Conservation (phyloP, 2,329 filamentous ascomycete species). For the Coniochaeta pulveracea region DNA sequence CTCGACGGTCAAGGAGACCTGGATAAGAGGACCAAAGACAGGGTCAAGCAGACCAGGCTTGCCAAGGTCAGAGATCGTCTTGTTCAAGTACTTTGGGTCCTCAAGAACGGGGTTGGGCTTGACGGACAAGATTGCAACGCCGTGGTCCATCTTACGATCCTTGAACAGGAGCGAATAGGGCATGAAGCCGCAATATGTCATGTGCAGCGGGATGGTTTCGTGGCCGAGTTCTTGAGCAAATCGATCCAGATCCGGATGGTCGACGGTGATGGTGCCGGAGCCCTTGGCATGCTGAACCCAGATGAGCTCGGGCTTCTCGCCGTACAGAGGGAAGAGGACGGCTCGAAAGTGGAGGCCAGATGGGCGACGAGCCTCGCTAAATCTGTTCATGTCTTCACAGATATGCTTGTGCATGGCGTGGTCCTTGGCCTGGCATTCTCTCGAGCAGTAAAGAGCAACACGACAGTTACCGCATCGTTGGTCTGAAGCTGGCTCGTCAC, state of each 20-base stretch:
- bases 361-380: conserved; percentile 2
- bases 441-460: conserved; percentile 7
- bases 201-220: neutral
- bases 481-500: conserved; percentile 1
- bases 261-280: neutral
- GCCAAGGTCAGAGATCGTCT: neutral
- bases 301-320: conserved; percentile 3
- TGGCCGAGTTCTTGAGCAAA: neutral
- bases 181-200: neutral
- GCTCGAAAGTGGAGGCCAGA: conserved; percentile 4
- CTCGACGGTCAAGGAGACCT: neutral
- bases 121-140: neutral
- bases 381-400: conserved; percentile 5
- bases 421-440: conserved; percentile 6
- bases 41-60: neutral
- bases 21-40: neutral
- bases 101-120: neutral
- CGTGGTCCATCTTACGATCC: neutral
- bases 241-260: neutral
- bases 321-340: conserved; percentile 6
- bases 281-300: conserved; percentile 3
- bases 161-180: neutral
- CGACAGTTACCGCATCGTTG: conserved; percentile 5
- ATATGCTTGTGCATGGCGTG: conserved; percentile 8
- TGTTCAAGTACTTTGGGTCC: neutral